Percentiles rank a stretch among this genome's conserved stretches.
These are phyloP conservation scores for Leccinum rimulosum DNA, from an alignment of 768 basidiomycete genomes.

Conservation along the genomic window DNA sequence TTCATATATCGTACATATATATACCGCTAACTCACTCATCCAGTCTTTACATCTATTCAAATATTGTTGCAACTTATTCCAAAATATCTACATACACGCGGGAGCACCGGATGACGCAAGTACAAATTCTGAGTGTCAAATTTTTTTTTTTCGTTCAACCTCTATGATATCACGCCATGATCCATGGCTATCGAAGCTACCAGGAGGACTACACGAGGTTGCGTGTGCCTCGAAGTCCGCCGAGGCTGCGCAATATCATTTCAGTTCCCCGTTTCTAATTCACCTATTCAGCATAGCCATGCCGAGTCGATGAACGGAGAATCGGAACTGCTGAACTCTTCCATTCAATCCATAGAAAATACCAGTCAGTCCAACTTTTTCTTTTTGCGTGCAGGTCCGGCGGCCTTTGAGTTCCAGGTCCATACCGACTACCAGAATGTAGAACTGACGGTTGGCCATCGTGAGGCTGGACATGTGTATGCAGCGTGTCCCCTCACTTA, in stretches of 20 bases:
- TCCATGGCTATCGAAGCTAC: conserved; percentile 3
- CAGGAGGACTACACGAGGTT: conserved; percentile 27
- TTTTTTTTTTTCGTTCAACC: neutral
- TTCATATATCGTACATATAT: conserved; percentile 9
- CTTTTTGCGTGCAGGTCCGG: neutral
- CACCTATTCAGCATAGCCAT: conserved; percentile 3
- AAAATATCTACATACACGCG: too few relatives aligned
- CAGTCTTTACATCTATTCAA: conserved; percentile 5
- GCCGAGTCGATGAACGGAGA: neutral
- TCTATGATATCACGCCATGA: neutral
- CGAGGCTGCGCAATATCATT: conserved; percentile 16
- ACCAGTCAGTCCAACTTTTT: neutral
- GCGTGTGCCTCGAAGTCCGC: neutral
- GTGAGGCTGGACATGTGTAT: conserved; percentile 5
- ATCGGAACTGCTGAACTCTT: neutral
- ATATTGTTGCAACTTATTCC: neutral
- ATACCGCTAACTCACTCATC: conserved; percentile 16
- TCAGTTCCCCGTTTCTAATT: conserved; percentile 8
- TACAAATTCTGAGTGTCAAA: neutral
- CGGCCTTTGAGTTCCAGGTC: neutral
- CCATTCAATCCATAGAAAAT: neutral
- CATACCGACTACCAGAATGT: neutral
- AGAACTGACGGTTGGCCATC: neutral
- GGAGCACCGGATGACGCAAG: too few relatives aligned
- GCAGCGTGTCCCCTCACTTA: conserved; percentile 13